Percentiles rank a stretch among this genome's conserved stretches.
Evolutionary conservation across 495 filamentous ascomycete species (phyloP).

Genomic region (Penicillium chermesinum): DNA sequence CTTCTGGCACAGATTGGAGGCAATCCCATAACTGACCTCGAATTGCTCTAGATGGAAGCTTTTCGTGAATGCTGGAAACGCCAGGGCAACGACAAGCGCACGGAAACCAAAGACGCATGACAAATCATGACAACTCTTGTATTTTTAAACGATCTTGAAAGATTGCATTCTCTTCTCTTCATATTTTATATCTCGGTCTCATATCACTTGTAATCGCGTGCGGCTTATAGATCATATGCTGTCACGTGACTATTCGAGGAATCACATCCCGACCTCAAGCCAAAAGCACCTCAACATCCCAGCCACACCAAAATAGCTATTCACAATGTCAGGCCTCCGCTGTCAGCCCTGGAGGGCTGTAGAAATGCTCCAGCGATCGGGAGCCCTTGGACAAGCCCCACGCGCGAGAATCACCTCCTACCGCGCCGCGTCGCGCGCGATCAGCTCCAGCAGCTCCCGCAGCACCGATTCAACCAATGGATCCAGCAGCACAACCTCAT

Average conservation of each 20-base stretch:
- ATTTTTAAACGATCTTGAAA: conserved; percentile 1
- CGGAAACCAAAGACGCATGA: conserved; percentile 60
- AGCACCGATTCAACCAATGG: conserved; percentile 13
- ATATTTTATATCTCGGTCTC: neutral
- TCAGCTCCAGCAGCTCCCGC: conserved; percentile 16
- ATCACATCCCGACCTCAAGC: neutral
- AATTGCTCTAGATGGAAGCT: conserved; percentile 70
- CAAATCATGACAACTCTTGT: neutral
- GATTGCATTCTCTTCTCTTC: neutral
- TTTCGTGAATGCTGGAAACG: conserved; percentile 92
- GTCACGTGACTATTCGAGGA: conserved; percentile 13
- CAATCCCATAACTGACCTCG: neutral
- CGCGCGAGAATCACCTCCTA: conserved; percentile 5
- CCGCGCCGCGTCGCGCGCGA: conserved; percentile 1
- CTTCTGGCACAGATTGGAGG: too few species aligned
- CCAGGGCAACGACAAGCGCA: conserved; percentile 82
- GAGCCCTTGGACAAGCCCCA: conserved; percentile 5
- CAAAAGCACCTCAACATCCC: conserved; percentile 1
- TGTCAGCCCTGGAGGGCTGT: conserved; percentile 15
- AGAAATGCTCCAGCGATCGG: conserved; percentile 11
- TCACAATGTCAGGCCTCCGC: conserved; percentile 20
- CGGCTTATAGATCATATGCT: neutral
- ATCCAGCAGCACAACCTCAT: conserved; percentile 9
- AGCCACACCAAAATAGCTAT: conserved; percentile 3
- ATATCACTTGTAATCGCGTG: too few species aligned